Percentiles rank a stretch among this genome's conserved stretches.
Conservation (phyloP, 2,329 filamentous ascomycete species). For the Penicillium sp. region DNA sequence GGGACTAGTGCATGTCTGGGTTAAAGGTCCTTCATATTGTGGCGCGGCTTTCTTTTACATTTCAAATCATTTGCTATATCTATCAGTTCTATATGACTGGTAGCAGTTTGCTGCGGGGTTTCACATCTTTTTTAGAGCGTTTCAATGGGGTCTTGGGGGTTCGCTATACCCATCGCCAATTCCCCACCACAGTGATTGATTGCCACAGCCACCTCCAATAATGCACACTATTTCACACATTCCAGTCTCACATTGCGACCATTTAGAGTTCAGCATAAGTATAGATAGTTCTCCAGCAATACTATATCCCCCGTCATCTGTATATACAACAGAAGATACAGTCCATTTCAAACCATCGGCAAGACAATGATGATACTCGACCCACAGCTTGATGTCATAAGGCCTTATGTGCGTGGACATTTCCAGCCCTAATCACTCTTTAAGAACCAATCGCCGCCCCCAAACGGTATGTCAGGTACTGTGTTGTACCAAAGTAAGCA, state of each 20-base stretch:
- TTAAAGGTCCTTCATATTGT: neutral
- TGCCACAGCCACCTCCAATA: neutral
- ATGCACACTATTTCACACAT: neutral
- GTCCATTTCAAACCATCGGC: neutral
- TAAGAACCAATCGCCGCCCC: neutral
- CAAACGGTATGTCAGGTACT: no score
- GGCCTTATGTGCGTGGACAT: neutral
- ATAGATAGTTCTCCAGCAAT: neutral
- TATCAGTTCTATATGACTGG: neutral
- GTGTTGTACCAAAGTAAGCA: neutral
- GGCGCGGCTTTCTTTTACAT: neutral
- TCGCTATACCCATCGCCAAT: neutral
- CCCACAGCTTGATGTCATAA: conserved; percentile 12
- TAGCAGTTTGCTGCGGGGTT: no score
- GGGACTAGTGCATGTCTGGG: conserved; percentile 14
- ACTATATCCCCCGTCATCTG: neutral
- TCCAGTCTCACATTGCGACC: neutral
- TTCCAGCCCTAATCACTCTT: conserved; percentile 1
- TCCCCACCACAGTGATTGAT: neutral
- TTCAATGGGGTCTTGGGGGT: neutral
- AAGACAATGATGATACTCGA: conserved; percentile 1
- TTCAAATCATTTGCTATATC: neutral
- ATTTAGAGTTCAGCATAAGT: neutral
- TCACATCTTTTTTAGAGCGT: neutral
- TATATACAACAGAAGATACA: neutral